These are phyloP conservation scores for Jaenimonas drosophilae DNA, from an alignment of 208 protist genomes.

Conservation along the genomic window DNA sequence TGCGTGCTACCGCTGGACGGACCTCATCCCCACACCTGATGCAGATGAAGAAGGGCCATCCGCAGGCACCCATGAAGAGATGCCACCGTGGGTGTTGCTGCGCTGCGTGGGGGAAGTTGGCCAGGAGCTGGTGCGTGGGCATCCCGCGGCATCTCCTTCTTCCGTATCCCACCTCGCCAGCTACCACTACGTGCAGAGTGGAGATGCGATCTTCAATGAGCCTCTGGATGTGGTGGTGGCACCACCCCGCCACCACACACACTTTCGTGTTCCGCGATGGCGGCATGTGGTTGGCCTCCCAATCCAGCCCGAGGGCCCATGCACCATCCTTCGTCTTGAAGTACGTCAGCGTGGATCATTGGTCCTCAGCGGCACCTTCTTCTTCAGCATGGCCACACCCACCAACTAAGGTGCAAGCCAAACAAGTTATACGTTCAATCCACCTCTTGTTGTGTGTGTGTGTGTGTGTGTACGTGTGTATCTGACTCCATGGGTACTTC, in stretches of 20 bases:
- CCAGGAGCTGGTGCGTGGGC: slow-evolving; percentile 3
- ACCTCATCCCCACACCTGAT: no score
- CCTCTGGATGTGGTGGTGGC: slow-evolving; percentile 54
- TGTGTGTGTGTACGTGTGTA: no score
- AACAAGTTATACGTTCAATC: no score
- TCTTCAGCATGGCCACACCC: no score
- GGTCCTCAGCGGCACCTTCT: slow-evolving; percentile 28
- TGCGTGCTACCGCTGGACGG: no score
- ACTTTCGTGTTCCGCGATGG: slow-evolving; percentile 67
- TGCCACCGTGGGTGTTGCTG: slow-evolving; percentile 19
- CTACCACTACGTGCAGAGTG: slow-evolving; percentile 39
- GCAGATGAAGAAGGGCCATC: no score
- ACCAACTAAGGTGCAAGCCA: no score
- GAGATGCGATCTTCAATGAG: slow-evolving; percentile 26
- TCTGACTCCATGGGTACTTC: no score
- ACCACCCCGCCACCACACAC: slow-evolving; percentile 22
- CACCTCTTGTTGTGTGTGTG: no score
- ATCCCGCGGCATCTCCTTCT: no score
- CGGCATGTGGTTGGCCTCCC: slow-evolving; percentile 55
- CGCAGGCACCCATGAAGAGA: background rate
- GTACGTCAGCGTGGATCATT: slow-evolving; percentile 62
- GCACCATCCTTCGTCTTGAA: slow-evolving; percentile 56
- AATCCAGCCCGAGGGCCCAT: no score
- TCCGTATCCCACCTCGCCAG: no score
- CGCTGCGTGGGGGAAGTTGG: slow-evolving; percentile 11